Base-by-base conservation (phyloP, 306 rosid species). In the Ziziphus jujuba region DNA sequence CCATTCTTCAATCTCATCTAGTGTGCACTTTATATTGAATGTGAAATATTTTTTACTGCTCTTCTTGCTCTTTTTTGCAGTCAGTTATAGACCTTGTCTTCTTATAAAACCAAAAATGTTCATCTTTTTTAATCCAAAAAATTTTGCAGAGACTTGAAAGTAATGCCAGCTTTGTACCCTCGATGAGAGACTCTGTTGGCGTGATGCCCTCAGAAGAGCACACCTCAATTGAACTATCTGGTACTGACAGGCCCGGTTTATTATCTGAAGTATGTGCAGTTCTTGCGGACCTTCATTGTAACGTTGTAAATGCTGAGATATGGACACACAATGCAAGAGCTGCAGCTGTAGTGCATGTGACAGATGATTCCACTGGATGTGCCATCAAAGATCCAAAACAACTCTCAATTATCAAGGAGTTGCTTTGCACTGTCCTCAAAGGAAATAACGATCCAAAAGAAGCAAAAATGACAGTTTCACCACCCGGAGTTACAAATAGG, bases 251-350 rank as follows among this genome's bases (percentile, higher is more conserved):
- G 61, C 96, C 99, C 14, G 99, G 99, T 35, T 84, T 93, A 72
- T 84, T 93, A 69, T 93, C 99, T 24, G 99, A 90, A 85, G 82
- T 93, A 25, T 90, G 92, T 80, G 99, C 99, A 0, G 95, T 93
- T 80, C 99, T 93, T 12, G 58, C 95, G 20, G 92, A 88, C 79
- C 97, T 93, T 73, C 90, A 70, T 72, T 93, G 97, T 55, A 90
- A 80, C 71, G 95, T 93, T 52, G 95, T 85, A 58, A 93, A 76
- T 63, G 96, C 97, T 16, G 99, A 88, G 82, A 80, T 93, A 69
- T 93, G 99, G 99, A 93, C 99, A n/a, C 99, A 90, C 72, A 93
- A 90, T 69, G 72, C 83, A 15, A 79, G 97, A 67, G 96, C 97
- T 72, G 99, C 97, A 9, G 99, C 97, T 56, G 92, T 93, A 45